Conservation (phyloP, 1,139 yeast genomes). For the Kodamaea sp. region DNA sequence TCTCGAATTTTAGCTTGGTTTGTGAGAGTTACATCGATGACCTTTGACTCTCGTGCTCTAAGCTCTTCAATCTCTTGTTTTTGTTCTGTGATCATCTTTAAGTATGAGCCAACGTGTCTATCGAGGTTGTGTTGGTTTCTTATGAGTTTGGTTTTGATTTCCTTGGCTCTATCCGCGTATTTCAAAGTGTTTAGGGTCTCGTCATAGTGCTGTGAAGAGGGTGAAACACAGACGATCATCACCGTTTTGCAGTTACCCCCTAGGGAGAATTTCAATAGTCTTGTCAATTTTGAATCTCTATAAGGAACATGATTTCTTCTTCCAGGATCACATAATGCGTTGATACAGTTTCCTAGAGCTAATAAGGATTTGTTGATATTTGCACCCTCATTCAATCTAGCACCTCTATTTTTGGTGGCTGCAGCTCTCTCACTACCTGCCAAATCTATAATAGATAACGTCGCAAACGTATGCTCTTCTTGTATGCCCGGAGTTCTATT, state of each 20-base stretch:
- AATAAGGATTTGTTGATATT: slow-evolving; percentile 83
- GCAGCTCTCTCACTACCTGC: slow-evolving; percentile 97
- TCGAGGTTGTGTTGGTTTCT: slow-evolving; percentile 77
- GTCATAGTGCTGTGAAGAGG: slow-evolving; percentile 82
- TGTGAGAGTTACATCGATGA: slow-evolving; percentile 36
- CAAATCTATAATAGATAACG: slow-evolving; percentile 81
- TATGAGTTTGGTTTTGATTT: slow-evolving; percentile 77
- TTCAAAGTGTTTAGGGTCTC: slow-evolving; percentile 88
- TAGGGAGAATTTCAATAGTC: slow-evolving; percentile 83
- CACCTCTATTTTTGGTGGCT: slow-evolving; percentile 81
- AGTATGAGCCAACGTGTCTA: slow-evolving; percentile 84
- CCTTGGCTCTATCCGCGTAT: slow-evolving; percentile 89
- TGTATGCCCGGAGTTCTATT: slow-evolving; percentile 62
- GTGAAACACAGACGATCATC: slow-evolving; percentile 93
- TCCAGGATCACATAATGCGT: slow-evolving; percentile 79
- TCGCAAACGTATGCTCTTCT: slow-evolving; percentile 74
- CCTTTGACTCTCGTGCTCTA: slow-evolving; percentile 51
- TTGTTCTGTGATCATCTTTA: slow-evolving; percentile 84
- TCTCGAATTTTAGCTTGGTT: slow-evolving; percentile 31
- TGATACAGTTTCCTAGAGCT: slow-evolving; percentile 92
- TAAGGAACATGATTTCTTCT: slow-evolving; percentile 79
- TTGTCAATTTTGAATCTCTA: slow-evolving; percentile 83
- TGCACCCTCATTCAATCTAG: slow-evolving; percentile 83
- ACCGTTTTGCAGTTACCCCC: slow-evolving; percentile 95
- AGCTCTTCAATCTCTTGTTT: slow-evolving; percentile 74